phyloP scores from a whole-genome alignment of 495 filamentous ascomycete genomes.

The Friedmanniomyces endolithicus region DNA sequence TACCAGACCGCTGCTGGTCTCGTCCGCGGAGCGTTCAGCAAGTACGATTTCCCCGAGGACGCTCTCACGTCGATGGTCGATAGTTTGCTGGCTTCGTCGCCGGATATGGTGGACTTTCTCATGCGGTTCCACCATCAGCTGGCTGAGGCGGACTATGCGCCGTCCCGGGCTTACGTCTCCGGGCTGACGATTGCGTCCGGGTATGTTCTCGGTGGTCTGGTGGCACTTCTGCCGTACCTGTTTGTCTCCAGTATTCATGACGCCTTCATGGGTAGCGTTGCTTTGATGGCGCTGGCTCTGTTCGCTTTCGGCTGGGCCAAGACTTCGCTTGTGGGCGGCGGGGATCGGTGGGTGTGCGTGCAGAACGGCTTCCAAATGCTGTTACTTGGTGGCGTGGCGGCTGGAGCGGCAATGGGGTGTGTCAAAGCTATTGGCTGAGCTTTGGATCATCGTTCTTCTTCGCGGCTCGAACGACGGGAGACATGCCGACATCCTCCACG shows the following conservation, averaged over 20 bases:
- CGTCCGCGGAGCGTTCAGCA: conserved; percentile 1
- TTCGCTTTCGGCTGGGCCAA: conserved; percentile 65
- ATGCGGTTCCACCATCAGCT: conserved; percentile 18
- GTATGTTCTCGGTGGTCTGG: conserved; percentile 61
- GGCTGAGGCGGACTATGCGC: conserved; percentile 6
- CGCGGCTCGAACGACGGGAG: not conserved
- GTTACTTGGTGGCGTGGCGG: conserved; percentile 51
- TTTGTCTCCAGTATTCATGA: conserved; percentile 39
- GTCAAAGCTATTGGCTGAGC: conserved; percentile 43
- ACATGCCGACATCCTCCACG: conserved; percentile 49
- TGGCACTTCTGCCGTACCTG: conserved; percentile 68
- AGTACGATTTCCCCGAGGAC: conserved; percentile 12
- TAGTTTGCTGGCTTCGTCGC: not conserved
- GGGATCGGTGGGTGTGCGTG: conserved; percentile 31
- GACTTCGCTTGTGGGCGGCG: conserved; percentile 41
- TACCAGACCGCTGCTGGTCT: not conserved
- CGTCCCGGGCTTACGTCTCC: conserved; percentile 19
- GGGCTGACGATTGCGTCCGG: conserved; percentile 50
- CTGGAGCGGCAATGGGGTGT: conserved; percentile 51
- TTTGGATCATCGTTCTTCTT: conserved; percentile 5
- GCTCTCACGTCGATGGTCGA: not conserved
- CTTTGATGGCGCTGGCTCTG: conserved; percentile 54
- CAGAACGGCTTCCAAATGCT: conserved; percentile 52
- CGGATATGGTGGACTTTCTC: conserved; percentile 16
- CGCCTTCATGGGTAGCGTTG: conserved; percentile 57